A percentile compares a stretch with the other conserved stretches of the same genome.
phyloP scores from a whole-genome alignment of 2,329 filamentous ascomycete species.

The Penicillium brasilianum region DNA sequence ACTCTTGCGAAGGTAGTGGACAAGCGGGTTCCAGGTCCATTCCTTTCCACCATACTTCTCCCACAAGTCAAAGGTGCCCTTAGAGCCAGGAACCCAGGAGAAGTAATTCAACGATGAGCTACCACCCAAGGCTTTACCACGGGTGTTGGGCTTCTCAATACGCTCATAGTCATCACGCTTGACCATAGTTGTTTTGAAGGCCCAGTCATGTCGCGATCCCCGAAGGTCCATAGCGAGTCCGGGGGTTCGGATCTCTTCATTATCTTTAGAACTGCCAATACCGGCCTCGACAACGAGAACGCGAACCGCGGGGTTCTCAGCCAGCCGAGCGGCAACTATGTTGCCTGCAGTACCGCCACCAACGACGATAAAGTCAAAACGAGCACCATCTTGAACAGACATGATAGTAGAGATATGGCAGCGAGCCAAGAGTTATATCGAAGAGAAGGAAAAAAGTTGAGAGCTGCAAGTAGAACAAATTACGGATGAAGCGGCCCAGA shows the following conservation, averaged over 20 bases:
- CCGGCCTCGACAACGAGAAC: slow-evolving; percentile 45
- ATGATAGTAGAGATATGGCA: neutral
- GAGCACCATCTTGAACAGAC: slow-evolving; percentile 11
- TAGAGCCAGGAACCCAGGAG: slow-evolving; percentile 65
- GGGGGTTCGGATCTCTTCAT: slow-evolving; percentile 62
- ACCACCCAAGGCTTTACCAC: slow-evolving; percentile 64
- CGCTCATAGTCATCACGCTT: slow-evolving; percentile 61
- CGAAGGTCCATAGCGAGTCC: slow-evolving; percentile 61
- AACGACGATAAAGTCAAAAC: slow-evolving; percentile 41
- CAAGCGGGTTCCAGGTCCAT: slow-evolving; percentile 62
- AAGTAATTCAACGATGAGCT: slow-evolving; percentile 66
- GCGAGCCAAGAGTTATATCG: neutral
- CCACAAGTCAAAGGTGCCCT: slow-evolving; percentile 61
- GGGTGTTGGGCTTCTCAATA: slow-evolving; percentile 67
- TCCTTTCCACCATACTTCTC: slow-evolving; percentile 51
- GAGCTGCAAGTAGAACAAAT: neutral
- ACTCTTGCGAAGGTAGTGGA: slow-evolving; percentile 60
- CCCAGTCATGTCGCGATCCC: slow-evolving; percentile 63
- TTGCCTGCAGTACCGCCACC: slow-evolving; percentile 47
- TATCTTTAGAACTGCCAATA: slow-evolving; percentile 53
- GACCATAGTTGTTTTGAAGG: slow-evolving; percentile 66
- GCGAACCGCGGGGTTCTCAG: slow-evolving; percentile 54
- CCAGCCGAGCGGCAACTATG: slow-evolving; percentile 56
- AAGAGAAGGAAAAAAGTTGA: slow-evolving; percentile 5
- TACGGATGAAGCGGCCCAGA: too few relatives aligned